phyloP scores from a whole-genome alignment of 306 rosid genomes.

The Vigna mungo region DNA sequence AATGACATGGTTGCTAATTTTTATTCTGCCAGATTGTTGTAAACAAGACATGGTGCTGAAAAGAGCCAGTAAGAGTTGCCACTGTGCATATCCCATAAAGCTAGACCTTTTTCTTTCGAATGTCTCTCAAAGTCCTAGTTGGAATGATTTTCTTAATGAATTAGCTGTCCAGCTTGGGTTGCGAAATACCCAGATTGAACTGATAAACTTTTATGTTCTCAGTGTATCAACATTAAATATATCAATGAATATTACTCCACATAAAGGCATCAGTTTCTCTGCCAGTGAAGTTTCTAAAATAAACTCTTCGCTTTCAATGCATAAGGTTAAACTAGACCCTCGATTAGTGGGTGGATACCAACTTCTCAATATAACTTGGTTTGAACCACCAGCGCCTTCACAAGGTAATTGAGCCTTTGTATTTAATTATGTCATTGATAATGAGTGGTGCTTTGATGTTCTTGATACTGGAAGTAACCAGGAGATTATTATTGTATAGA shows the following conservation, averaged over 20 bases:
- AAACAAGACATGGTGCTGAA: constrained; percentile 74
- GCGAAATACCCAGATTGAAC: constrained; percentile 70
- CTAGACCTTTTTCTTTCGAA: constrained; percentile 90
- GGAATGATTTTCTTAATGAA: constrained; percentile 70
- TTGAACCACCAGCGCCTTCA: constrained; percentile 76
- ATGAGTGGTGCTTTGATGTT: constrained; percentile 31
- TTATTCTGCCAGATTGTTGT: constrained; percentile 78
- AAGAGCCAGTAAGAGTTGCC: constrained; percentile 70
- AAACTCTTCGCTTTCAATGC: constrained; percentile 77
- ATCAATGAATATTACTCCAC: constrained; percentile 90
- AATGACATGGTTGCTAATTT: background rate
- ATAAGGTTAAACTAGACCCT: constrained; percentile 72
- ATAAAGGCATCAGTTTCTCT: constrained; percentile 76
- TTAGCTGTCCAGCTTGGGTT: constrained; percentile 79
- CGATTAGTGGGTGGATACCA: constrained; percentile 80
- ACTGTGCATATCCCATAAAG: constrained; percentile 91
- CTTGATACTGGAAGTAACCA: background rate
- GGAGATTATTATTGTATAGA: constrained; percentile 27
- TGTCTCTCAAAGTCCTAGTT: constrained; percentile 72
- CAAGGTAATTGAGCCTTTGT: constrained; percentile 57
- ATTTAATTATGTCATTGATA: constrained; percentile 19
- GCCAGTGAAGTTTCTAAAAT: constrained; percentile 68
- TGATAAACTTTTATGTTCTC: constrained; percentile 81
- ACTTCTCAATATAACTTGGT: constrained; percentile 89
- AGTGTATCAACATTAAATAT: constrained; percentile 71